Evolutionary conservation across 306 rosid genomes (phyloP), one percentile per base, ranked within the genome.

Genomic region (Erythrophleum fordii): DNA sequence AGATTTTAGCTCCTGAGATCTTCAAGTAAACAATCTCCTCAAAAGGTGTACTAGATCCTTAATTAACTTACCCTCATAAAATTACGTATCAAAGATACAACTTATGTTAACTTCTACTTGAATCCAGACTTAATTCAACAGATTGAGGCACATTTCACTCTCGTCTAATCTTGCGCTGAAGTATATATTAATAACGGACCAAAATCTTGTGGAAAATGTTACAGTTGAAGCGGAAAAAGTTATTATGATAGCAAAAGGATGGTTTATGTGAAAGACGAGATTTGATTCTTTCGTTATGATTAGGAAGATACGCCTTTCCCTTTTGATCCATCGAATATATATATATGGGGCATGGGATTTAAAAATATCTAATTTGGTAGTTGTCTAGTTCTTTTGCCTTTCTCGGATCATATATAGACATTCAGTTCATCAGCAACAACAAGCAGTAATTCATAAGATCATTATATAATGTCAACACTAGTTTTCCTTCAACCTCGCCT

Each of bases 211-310:
- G n/a, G n/a, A n/a, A n/a, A n/a, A n/a, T n/a, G 49, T 18, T 8
- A n/a, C n/a, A 29, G 23, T 62, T 6, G 35, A 29, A 31, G 22
- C 22, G 60, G n/a, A 52, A 69, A 55, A 77, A 7, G 51, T 28
- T 6, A 39, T 28, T 25, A 0, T 55, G 69, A 58, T 18, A 69
- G 16, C 39, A 29, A 78, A 79, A 69, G 68, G 41, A 41, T 51
- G 83, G 79, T 55, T 20, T 29, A 51, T 41, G 52, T 62, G 29
- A 70, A 49, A 14, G 77, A 41, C 58, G 22, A 20, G 69, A 73
- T 65, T 28, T 55, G 69, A 37, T 37, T 73, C 69, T 14, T 61
- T 16, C 29, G 42, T 31, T 56, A 76, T 62, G 31, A 29, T 35
- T 34, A n/a, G 12, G 22, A 37, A 72, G 78, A 80, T 48, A 22